A percentile compares a stretch with the other conserved stretches of the same genome.
phyloP scores from a whole-genome alignment of 257 asterid genomes.

The Ajuga chamaepitys region DNA sequence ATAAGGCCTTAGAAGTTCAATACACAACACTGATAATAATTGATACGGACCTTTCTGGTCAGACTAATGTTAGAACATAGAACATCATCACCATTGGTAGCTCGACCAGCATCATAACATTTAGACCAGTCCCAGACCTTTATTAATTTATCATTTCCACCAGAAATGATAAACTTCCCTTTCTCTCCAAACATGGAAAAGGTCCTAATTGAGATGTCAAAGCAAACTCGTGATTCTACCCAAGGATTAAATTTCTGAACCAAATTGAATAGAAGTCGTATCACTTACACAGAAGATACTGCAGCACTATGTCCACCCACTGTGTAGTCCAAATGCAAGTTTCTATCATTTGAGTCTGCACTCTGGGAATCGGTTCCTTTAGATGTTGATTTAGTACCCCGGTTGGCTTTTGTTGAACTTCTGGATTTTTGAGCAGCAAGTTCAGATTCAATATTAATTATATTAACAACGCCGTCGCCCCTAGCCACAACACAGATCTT shows the following conservation, averaged over 20 bases:
- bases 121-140: slow-evolving; percentile 86
- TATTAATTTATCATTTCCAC: slow-evolving; percentile 80
- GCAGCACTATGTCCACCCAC: slow-evolving; percentile 85
- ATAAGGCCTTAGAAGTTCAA: not conserved
- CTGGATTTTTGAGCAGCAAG: slow-evolving; percentile 40
- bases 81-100: slow-evolving; percentile 21
- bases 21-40: not conserved
- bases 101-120: slow-evolving; percentile 31
- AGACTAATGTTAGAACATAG: slow-evolving; percentile 39
- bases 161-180: slow-evolving; percentile 76
- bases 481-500: slow-evolving; percentile 83
- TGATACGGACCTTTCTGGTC: slow-evolving; percentile 54
- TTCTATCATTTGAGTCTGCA: slow-evolving; percentile 24
- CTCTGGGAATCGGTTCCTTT: slow-evolving; percentile 26
- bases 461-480: slow-evolving; percentile 83
- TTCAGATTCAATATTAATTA: slow-evolving; percentile 58
- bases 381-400: slow-evolving; percentile 26
- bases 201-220: slow-evolving; percentile 34
- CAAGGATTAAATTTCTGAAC: not conserved
- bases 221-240: not conserved
- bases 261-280: not conserved
- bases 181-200: slow-evolving; percentile 82
- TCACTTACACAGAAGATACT: slow-evolving; percentile 84
- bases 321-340: slow-evolving; percentile 56
- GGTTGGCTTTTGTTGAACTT: slow-evolving; percentile 40